A percentile compares a stretch with the other conserved stretches of the same genome.
phyloP scores from a whole-genome alignment of 2,329 filamentous ascomycete genomes.

The Colletotrichum camelliae region DNA sequence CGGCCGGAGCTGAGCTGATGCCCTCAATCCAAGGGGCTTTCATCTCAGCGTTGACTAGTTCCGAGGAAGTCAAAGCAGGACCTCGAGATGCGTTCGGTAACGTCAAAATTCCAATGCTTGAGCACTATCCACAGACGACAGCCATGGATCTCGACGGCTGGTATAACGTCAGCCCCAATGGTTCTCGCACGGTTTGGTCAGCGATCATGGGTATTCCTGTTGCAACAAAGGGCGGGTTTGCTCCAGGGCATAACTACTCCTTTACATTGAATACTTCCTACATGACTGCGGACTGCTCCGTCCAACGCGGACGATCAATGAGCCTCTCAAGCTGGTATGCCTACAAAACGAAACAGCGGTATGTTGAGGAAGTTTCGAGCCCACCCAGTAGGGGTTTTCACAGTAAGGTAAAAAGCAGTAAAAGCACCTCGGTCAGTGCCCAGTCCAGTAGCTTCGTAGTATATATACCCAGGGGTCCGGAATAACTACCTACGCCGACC shows the following conservation, averaged over 20 bases:
- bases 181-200: not conserved
- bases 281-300: not conserved
- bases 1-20: not conserved
- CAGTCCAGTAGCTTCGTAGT: too few species aligned
- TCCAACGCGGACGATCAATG: not conserved
- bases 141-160: not conserved
- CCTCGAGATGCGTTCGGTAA: not conserved
- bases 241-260: not conserved
- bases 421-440: too few species aligned
- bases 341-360: too few species aligned
- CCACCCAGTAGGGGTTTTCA: too few species aligned
- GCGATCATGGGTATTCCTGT: not conserved
- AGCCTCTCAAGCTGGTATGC: too few species aligned
- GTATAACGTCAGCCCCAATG: not conserved
- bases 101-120: not conserved
- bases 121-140: not conserved
- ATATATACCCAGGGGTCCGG: too few species aligned
- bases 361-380: too few species aligned
- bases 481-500: too few species aligned
- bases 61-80: not conserved
- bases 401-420: too few species aligned
- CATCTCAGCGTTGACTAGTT: not conserved
- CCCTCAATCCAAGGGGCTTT: not conserved
- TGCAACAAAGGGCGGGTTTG: not conserved
- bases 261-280: not conserved